Evolutionary conservation across 164 flowering plant genomes (phyloP).

Genomic region (Tetrastigma voinierianum): DNA sequence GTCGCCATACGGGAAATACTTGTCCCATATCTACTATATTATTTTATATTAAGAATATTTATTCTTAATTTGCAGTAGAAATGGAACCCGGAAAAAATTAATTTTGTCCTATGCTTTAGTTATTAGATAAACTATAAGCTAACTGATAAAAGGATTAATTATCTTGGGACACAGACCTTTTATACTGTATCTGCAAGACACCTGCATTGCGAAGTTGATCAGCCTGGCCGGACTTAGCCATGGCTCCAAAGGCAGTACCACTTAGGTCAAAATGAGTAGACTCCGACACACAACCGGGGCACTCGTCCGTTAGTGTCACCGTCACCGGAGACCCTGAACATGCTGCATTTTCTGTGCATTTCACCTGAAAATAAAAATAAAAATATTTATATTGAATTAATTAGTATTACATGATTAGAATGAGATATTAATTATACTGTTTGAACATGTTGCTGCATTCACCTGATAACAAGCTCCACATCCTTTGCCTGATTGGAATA

Average conservation of each 20-base stretch:
- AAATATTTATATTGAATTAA: too few relatives aligned
- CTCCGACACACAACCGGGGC: conserved; percentile 46
- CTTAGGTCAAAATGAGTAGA: conserved; percentile 67
- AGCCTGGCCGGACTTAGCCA: conserved; percentile 58
- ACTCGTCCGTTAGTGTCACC: conserved; percentile 57
- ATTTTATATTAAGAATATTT: too few relatives aligned
- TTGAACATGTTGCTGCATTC: too few relatives aligned
- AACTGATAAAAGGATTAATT: background rate
- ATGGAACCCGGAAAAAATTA: too few relatives aligned
- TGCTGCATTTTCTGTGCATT: conserved; percentile 41
- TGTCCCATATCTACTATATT: too few relatives aligned
- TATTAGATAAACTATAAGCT: background rate
- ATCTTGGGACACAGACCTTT: conserved; percentile 26
- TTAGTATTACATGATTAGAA: too few relatives aligned
- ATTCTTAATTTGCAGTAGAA: too few relatives aligned
- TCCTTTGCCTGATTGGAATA: conserved; percentile 51
- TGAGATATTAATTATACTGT: too few relatives aligned
- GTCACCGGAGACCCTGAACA: conserved; percentile 57
- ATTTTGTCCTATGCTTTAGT: too few relatives aligned
- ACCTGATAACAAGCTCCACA: conserved; percentile 83
- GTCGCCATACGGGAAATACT: too few relatives aligned
- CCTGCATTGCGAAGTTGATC: conserved; percentile 58
- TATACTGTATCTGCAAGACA: conserved; percentile 38
- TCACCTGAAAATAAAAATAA: conserved; percentile 28
- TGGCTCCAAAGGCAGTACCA: conserved; percentile 72